Evolutionary conservation across 2,329 filamentous ascomycete species (phyloP), one percentile per base, ranked within the genome.

Genomic region (Arthrinium phaeospermum): DNA sequence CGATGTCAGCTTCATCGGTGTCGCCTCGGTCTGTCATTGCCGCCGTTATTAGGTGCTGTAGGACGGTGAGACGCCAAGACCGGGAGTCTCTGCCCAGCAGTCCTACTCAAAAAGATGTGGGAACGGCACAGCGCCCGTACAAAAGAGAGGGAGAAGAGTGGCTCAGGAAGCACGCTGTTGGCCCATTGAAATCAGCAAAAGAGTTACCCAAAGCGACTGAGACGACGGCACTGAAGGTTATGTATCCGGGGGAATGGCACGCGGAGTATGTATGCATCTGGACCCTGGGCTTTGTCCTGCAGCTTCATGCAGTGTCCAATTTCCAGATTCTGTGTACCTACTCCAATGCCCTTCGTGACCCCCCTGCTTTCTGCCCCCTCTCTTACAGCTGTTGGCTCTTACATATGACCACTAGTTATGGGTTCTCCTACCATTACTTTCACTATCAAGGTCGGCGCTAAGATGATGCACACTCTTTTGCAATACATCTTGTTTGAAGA

Each of bases 221-320:
- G 34, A 22, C 30, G 57, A 34, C 57, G n/a, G 2, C 19, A n/a
- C n/a, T 49, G 46, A n/a, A 49, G 10, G 19, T 64, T 64, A 64
- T 64, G 34, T 64, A 64, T 64, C 57, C 57, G 57, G 57, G 57
- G 57, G 57, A 41, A 37, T 64, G 57, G 57, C 57, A 64, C 57
- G 34, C 57, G 57, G 30, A 41, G 34, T 10, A 64, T 64, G 34
- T 10, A 64, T 64, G 34, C 57, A 30, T 61, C 57, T 51, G 49
- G n/a, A 41, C 57, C 57, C 57, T 37, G 19, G 57, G 57, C 57
- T 24, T 64, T 64, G 19, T 22, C 57, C 30, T 64, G 57, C 57
- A 64, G 57, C 57, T 41, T 37, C 34, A 41, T 64, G 57, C 57
- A 64, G 57, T 64, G 34, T 41, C 34, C 57, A 64, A 64, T 64